These are phyloP conservation scores for Penicillium herquei DNA, from an alignment of 495 filamentous ascomycete species.

Conservation along the genomic window DNA sequence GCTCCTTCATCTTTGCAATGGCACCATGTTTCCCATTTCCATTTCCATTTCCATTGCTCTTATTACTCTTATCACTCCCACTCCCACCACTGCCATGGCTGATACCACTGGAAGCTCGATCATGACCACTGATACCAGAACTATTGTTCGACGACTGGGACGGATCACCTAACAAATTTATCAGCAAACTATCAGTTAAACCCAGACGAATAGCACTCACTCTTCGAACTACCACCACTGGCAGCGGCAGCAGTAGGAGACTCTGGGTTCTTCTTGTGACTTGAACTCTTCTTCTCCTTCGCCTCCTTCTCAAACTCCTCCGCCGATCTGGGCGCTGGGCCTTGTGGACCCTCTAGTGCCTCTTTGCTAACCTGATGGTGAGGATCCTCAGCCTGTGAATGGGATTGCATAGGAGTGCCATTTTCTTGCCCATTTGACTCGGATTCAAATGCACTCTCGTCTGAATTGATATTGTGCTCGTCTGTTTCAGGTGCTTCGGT, in stretches of 20 bases:
- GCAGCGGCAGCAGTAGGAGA: background rate
- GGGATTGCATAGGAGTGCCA: background rate
- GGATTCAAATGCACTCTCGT: no score
- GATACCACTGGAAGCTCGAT: constrained; percentile 2
- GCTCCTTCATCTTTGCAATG: constrained; percentile 34
- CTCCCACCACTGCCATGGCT: background rate
- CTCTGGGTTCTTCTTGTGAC: background rate
- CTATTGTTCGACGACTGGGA: constrained; percentile 1
- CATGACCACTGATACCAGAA: constrained; percentile 5
- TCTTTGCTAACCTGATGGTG: constrained; percentile 29
- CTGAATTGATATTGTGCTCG: background rate
- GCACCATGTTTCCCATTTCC: constrained; percentile 15
- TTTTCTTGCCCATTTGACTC: no score
- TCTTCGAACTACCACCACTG: no score
- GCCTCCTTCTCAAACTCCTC: constrained; percentile 31
- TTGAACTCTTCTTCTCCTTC: constrained; percentile 2
- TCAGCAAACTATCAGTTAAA: no score
- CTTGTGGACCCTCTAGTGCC: constrained; percentile 34
- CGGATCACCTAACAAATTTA: background rate
- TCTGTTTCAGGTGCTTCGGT: no score
- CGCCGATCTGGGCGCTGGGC: constrained; percentile 23
- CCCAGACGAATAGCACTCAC: no score
- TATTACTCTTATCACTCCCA: constrained; percentile 11
- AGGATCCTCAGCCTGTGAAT: background rate
- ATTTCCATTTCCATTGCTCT: background rate